Evolutionary conservation across 2,329 filamentous ascomycete genomes (phyloP), one percentile per base, ranked within the genome.

Genomic region (Diaporthe citrichinensis): DNA sequence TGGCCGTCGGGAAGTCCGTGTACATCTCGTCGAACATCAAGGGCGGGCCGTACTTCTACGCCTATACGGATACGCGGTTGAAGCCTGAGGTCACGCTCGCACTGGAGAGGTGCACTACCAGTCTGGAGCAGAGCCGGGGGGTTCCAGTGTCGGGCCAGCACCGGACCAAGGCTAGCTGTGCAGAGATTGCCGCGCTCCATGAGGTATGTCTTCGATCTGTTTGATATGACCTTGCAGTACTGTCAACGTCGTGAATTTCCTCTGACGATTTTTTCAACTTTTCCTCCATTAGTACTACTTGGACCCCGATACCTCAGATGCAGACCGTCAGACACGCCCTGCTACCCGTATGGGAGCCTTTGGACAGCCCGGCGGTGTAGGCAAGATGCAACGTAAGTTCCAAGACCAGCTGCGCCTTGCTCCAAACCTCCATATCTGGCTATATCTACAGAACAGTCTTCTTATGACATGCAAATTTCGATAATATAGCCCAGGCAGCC

Each of bases 341-440:
- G 10, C 25, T 34, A 67, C 61, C 25, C 41, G 61, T 2, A 49
- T 67, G 41, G 61, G 28, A 36, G 61, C 41, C 2, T 67, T 67
- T 49, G 61, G 61, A 49, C 61, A 65, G 41, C 61, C 61, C 0
- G 61, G 61, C 0, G 61, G 61, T n/a, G 39, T 46, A 4, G 61
- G 61, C 25, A 65, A 65, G 61, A 65, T 65, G 61, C 61, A 65
- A 49, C 61, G 61, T 67, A 49, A 67, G 61, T 34, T 58, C 28
- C 31, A 36, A 36, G 15, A 28, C 25, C 14, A 5, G 31, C 51
- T 15, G n/a, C 10, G 31, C 25, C 51, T 31, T 55, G 25, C 12
- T 20, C 51, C 51, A 31, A 57, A 12, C 17, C 55, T 36, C 2
- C 0, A 23, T 31, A 36, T 36, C 17, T 10, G 31, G 28, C 10